These are phyloP conservation scores for Tremellales sp. DNA, from an alignment of 1,284 basidiomycete genomes.

Conservation along the genomic window DNA sequence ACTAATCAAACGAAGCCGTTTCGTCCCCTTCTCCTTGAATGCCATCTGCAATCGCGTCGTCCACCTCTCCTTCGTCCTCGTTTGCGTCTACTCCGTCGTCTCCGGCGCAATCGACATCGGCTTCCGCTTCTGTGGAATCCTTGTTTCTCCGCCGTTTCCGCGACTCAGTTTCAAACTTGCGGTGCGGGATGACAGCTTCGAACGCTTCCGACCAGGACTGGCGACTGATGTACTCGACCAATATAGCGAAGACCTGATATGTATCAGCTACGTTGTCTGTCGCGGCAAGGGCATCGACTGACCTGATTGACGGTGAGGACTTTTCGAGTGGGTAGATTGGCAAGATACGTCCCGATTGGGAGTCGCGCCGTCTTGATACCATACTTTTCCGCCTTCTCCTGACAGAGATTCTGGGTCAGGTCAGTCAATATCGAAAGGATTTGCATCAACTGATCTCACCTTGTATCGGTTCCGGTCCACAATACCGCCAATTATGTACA, in stretches of 20 bases:
- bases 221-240: constrained; percentile 80
- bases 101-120: constrained; percentile 7
- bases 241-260: constrained; percentile 74
- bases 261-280: neutral
- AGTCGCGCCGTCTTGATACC: constrained; percentile 80
- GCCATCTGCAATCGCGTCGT: neutral
- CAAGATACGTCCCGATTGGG: constrained; percentile 84
- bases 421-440: constrained; percentile 1
- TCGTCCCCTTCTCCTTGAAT: too few relatives aligned
- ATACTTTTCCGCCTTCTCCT: constrained; percentile 73
- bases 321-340: constrained; percentile 79
- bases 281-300: constrained; percentile 6
- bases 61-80: constrained; percentile 4
- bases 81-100: constrained; percentile 6
- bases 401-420: constrained; percentile 77
- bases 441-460: constrained; percentile 53
- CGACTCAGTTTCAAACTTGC: constrained; percentile 64
- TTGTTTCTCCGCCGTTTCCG: constrained; percentile 4
- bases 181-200: constrained; percentile 76
- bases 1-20: too few relatives aligned
- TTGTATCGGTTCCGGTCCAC: constrained; percentile 97
- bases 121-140: constrained; percentile 9
- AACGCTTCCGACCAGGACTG: constrained; percentile 79
- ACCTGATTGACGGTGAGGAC: constrained; percentile 96
- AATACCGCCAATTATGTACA: constrained; percentile 94